Base-by-base conservation (phyloP, 108 stramenopile species). In the Skeletonema menzelii region DNA sequence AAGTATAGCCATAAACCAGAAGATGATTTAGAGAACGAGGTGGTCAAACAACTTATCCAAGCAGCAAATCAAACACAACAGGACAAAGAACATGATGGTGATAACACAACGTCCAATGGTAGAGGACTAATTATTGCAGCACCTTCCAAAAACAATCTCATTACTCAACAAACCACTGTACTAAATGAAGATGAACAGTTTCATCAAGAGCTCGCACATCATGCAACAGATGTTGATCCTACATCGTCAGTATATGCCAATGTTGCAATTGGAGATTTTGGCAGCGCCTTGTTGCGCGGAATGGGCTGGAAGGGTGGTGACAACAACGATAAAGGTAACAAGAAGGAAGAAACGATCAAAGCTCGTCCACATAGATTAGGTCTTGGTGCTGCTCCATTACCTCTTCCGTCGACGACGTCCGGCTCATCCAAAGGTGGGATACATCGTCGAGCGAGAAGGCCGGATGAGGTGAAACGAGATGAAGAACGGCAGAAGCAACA, bases 251-350 rank as follows among this genome's bases (percentile, higher is more conserved):
- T 73, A 0, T 96, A 94, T 69, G 75, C 76, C 27, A 53, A 72
- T 26, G 86, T 94, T 27, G 81, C 91, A 27, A 91, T 96, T 59
- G 38, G 65, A n/a, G 91, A 96, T 53, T 96, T 96, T 81, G 95
- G 95, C 26, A 86, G 88, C 6, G 95, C 95, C 20, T 61, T 96
- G 82, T 66, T 96, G 37, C 84, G 95, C 14, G 95, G 95, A 3
- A 96, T 96, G 95, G 95, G 95, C 17, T 96, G 95, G 95, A 88
- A 63, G 3, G 90, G 89, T 24, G 73, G 65, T 32, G 64, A 70
- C 47, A 62, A 66, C 44, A 57, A 28, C 7, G 58, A 59, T 5
- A 32, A 62, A 2, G 55, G 31, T 2, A 42, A 67, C 17, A 62
- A 42, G 32, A 55, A 63, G 8, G 74, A 64, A n/a, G 27, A 72